Evolutionary conservation across 2,329 filamentous ascomycete genomes (phyloP), one percentile per base, ranked within the genome.

Genomic region (Diaporthe destruens): DNA sequence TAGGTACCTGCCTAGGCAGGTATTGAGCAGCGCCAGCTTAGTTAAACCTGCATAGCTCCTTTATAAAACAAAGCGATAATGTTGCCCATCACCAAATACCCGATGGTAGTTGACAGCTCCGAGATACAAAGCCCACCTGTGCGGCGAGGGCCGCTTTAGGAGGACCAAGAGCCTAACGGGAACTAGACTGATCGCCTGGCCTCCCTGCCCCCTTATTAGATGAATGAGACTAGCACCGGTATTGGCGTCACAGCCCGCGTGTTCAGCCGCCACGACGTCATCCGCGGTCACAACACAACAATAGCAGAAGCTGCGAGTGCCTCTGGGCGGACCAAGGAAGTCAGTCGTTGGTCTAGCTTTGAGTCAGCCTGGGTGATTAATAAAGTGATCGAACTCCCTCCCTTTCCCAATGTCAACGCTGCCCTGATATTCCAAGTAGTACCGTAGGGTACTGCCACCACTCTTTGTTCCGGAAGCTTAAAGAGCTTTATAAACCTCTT

Each of bases 201-300:
- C 34, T 9, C 42, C 29, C 14, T 49, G 12, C 32, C 44, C 2
- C 36, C 29, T 14, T 51, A 6, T 14, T 51, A 6, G 20, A 51
- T 6, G 20, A 51, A 8, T 36, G 59, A 36, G 59, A 51, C 59
- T 65, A 65, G 44, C 36, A n/a, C 44, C 59, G n/a, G 23, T 51
- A n/a, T 14, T 65, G 59, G 59, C 59, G 59, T 65, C 59, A 65
- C 59, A 34, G 20, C 29, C 59, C 59, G 59, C 59, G 59, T 65
- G 44, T 51, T 23, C 20, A 65, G 16, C 25, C 59, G 59, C 59
- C 59, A 65, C 59, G 59, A 65, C 59, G 59, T 65, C 59, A 65
- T 65, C 7, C 23, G 20, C 29, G 29, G 44, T 34, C 18, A 51
- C 59, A 51, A 65, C 18, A 51, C 29, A 51, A 51, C 44, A 51